Conservation (phyloP, 345 rosid genomes). For the Draba incana region DNA sequence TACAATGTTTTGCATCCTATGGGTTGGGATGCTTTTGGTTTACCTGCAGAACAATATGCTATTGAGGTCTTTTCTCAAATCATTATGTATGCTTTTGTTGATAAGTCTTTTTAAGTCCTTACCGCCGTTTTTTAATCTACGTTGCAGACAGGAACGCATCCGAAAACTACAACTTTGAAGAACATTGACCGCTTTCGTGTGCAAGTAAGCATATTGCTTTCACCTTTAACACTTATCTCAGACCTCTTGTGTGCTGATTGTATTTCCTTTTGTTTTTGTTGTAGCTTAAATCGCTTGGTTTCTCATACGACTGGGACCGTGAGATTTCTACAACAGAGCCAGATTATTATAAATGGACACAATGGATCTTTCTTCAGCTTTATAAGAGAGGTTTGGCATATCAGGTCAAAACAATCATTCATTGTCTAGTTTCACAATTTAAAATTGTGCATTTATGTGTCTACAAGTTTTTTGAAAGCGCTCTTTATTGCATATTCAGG, state of each 20-base stretch:
- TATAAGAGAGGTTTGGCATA: conserved; percentile 95
- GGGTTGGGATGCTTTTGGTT: conserved; percentile 99
- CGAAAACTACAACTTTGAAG: conserved; percentile 80
- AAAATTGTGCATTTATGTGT: conserved; percentile 20
- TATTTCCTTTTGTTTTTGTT: conserved; percentile 35
- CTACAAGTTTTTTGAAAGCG: conserved; percentile 31
- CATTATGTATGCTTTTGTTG: conserved; percentile 2
- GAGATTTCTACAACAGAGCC: conserved; percentile 95
- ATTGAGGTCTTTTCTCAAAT: conserved; percentile 60
- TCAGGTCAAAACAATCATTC: conserved; percentile 60
- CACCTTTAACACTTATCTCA: no score
- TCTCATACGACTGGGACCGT: conserved; percentile 97
- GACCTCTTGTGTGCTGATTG: conserved; percentile 4
- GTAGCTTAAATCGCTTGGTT: conserved; percentile 91
- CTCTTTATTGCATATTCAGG: conserved; percentile 52
- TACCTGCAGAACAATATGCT: conserved; percentile 98
- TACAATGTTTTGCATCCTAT: conserved; percentile 93
- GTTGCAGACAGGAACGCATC: conserved; percentile 91
- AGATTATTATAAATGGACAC: conserved; percentile 91
- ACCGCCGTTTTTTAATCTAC: conserved; percentile 12
- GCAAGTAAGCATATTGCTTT: conserved; percentile 60
- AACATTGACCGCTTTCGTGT: conserved; percentile 76
- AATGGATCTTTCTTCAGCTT: conserved; percentile 96
- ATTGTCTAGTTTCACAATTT: conserved; percentile 21
- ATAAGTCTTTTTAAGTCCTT: conserved; percentile 7